Evolutionary conservation across 768 basidiomycete genomes (phyloP).

Genomic region (Boletales sp.): DNA sequence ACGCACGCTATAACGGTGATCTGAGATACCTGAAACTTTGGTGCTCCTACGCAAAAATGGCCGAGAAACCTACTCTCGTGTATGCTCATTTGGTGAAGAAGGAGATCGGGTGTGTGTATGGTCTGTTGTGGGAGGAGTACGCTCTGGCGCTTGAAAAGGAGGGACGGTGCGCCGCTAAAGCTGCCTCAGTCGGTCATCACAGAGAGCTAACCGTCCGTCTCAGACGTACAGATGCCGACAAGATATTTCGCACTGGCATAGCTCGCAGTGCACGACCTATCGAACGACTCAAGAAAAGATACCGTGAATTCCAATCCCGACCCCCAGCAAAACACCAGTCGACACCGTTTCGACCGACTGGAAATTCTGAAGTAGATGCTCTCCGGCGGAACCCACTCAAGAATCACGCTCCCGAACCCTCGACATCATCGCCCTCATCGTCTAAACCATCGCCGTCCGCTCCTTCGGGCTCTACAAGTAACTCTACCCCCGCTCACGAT

Average conservation of each 20-base stretch:
- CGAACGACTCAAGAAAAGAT: conserved; percentile 78
- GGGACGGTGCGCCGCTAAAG: conserved; percentile 56
- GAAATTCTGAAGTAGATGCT: conserved; percentile 26
- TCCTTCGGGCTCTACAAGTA: conserved; percentile 38
- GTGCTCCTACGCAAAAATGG: conserved; percentile 80
- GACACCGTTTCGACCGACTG: conserved; percentile 22
- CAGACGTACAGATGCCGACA: conserved; percentile 76
- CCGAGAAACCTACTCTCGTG: conserved; percentile 64
- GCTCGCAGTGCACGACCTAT: conserved; percentile 76
- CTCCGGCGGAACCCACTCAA: conserved; percentile 36
- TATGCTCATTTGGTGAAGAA: conserved; percentile 73
- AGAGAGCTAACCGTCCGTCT: conserved; percentile 3
- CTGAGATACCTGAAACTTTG: conserved; percentile 89
- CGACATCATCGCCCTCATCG: conserved; percentile 28
- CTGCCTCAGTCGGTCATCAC: neutral
- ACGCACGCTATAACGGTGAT: conserved; percentile 83
- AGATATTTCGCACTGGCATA: conserved; percentile 79
- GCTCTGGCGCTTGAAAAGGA: conserved; percentile 72
- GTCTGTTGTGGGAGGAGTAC: conserved; percentile 89
- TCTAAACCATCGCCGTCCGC: conserved; percentile 14
- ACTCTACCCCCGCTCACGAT: conserved; percentile 28
- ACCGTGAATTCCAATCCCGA: conserved; percentile 73
- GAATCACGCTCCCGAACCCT: conserved; percentile 30
- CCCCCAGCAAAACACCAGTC: conserved; percentile 27
- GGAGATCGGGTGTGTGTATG: conserved; percentile 73